Evolutionary conservation across 106 monocot species (phyloP), one percentile per base, ranked within the genome.

Genomic region (Acorus calamus): DNA sequence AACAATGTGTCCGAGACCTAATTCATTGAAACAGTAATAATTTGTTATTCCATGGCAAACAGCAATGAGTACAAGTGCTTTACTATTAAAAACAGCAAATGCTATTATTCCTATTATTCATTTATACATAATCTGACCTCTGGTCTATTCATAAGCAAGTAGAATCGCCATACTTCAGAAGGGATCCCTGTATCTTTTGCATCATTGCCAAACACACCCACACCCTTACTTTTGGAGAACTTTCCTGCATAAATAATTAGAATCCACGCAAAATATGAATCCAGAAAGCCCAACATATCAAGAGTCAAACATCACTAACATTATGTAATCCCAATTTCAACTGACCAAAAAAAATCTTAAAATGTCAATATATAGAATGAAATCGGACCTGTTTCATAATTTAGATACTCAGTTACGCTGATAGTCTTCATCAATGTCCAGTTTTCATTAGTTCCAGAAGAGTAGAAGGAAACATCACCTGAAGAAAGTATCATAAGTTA

Each of bases 391-490:
- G 90, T 28, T 85, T 96, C 94, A 65, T 96, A 96, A 59, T 96
- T 96, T 63, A 96, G 79, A 74, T 96, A 96, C 61, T 96, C 94
- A 3, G 94, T 96, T 3, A 96, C 94, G 68, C 94, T 96, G 66
- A 96, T 87, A 10, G 94, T 96, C 74, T 96, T 96, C 82, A 96
- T 76, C 66, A 90, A 63, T 46, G 94, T 96, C 94, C 94, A 96
- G 49, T 77, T 76, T 76, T 96, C 87, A 60, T 84, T 82, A 66
- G 94, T 96, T 56, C 94, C 94, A 96, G 81, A 69, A 96, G 84
- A 42, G 90, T 90, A 11, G 89, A 87, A 69, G 94, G 94, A 80
- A 96, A 96, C 90, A 96, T 96, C 62, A 96, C 90, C 94, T 96
- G 60, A 9, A 57, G 66, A 28, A 28, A 28, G 28, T 52, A 53